Evolutionary conservation across 306 rosid species (phyloP), one percentile per base, ranked within the genome.

Genomic region (Datisca glomerata): DNA sequence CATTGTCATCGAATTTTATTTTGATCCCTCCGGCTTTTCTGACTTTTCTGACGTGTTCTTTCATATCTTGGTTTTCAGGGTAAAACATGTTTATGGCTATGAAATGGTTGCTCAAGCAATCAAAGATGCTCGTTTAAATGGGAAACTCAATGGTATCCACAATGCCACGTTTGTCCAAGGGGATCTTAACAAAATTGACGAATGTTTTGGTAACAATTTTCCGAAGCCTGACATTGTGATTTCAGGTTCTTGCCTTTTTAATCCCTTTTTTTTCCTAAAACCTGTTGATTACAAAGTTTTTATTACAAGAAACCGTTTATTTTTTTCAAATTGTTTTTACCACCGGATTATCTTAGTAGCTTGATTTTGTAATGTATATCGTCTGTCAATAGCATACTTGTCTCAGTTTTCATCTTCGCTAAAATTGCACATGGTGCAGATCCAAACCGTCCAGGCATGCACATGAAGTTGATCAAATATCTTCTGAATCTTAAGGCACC

Each of bases 381-480:
- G 2, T 38, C 32, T 11, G 12, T 18, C 3, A 53, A 14, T 7
- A 31, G 14, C 12, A 8, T 19, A 20, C 29, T 43, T 12, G 6
- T 40, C 32, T 17, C 20, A 20, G 12, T 21, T 29, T 40, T 49
- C 52, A 49, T 47, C 25, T 32, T 28, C 23, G 16, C 53, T 50
- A 4, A 24, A 21, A 19, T 32, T 32, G 13, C 0, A 38, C 22
- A 40, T 20, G 35, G 41, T 60, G 64, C 75, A 89, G 95, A 89
- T 74, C 95, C 95, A 51, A 89, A 89, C 59, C 95, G 97, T 54
- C 97, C 97, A 22, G 97, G 97, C 50, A 83, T 89, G 97, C 95
- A 79, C 83, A 74, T 83, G 91, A 89, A 89, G 83, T 61, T 89
- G 77, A 76, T 89, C 21, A 89, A 72, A 44, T 89, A 72, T 70